Evolutionary conservation across 225 moss, liverwort and hornwort species (phyloP), one percentile per base, ranked within the genome.

Genomic region (Pleurozium schreberi): DNA sequence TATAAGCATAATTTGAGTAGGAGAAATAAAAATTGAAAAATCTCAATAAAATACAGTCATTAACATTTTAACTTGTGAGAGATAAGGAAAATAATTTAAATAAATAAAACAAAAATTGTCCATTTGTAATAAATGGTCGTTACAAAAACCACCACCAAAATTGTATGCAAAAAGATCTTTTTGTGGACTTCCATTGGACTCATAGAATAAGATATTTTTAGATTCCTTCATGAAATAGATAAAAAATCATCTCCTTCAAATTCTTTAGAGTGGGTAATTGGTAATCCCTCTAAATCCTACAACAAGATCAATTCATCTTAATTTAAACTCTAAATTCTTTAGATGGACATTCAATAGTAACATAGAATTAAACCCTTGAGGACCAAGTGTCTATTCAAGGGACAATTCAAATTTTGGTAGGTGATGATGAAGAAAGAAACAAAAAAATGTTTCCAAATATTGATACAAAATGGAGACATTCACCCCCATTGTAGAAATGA

Each of bases 181-280:
- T n/a, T 40, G 40, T n/a, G 2, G 7, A 26, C 11, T 58, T 79
- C 17, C 11, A 40, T 26, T 36, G 0, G 0, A n/a, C 9, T 17
- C 3, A 6, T 7, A 18, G 9, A 36, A 40, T 4, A 4, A 5
- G 1, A 0, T 5, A 8, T 25, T 34, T 53, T 15, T 9, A 9
- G 38, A 15, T 38, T n/a, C 10, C 26, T n/a, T n/a, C 7, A 17
- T 17, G 11, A 78, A 57, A 58, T 79, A n/a, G n/a, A 2, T 40
- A 23, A 14, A 73, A 31, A 49, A 45, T 18, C 18, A 49, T 47
- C 10, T 38, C 20, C 3, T 53, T 16, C 16, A 38, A 55, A n/a
- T 57, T 78, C 7, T 3, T 58, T 57, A 55, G 26, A 26, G 6
- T 16, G 1, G 16, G 0, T 53, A 38, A 2, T 75, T 1, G 0